Evolutionary conservation across 176 grass and related monocot species (phyloP), one percentile per base, ranked within the genome.

Genomic region (Secale cereale): DNA sequence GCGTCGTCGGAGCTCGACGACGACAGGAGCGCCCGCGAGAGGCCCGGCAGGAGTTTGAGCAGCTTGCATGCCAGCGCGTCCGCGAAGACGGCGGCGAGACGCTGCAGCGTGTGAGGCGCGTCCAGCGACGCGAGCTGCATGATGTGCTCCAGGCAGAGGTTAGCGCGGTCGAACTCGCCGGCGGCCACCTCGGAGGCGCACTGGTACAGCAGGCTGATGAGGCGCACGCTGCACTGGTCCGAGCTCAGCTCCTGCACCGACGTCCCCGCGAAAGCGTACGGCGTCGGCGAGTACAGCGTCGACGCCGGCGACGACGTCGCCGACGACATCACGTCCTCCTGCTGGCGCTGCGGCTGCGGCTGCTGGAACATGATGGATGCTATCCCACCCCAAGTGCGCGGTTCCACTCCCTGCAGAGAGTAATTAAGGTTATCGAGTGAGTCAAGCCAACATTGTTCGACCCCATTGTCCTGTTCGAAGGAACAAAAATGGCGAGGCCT

Each of bases 51-150:
- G 23, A 81, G 78, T 33, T 50, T 82, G 1, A 87, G 85, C 6
- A 91, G 79, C 86, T 90, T 83, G 22, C 91, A 83, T 5, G 87
- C 88, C 5, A 94, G 89, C 77, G 92, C 89, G 84, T 91, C 92
- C 1, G 89, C 87, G 84, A 94, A 94, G 8, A 85, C 81, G 86
- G 92, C 89, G 65, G 89, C 92, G 26, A 94, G 84, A 26, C 92
- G 92, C 59, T 86, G 80, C 40, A 92, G 83, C 61, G 84, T 86
- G 84, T 86, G 83, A 4, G 89, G 81, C 81, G 85, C 80, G 80
- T 86, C 83, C 52, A 88, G 80, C 15, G 87, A 92, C 15, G 76
- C 87, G 8, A 92, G 68, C 83, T 86, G 87, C 59, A 41, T 86
- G 73, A 89, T 88, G 41, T 86, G 87, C 68, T 92, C 87, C 3